phyloP scores from a whole-genome alignment of 441 rosid species.

The Pelargonium citronellum region DNA sequence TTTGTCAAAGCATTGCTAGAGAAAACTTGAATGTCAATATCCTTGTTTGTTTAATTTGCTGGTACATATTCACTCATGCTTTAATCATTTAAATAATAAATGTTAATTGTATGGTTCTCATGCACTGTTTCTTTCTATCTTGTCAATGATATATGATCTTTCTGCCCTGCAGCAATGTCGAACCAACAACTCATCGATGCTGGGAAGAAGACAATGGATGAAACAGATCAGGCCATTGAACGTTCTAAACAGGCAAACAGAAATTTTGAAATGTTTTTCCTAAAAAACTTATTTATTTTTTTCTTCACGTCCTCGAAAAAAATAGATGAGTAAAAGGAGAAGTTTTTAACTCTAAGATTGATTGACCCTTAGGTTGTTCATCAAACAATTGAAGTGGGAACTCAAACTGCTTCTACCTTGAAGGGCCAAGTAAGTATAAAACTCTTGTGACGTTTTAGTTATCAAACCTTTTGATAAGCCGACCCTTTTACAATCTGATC shows the following conservation, averaged over 20 bases:
- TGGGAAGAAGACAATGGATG: constrained; percentile 82
- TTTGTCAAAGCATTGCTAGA: too few relatives aligned
- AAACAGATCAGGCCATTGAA: constrained; percentile 92
- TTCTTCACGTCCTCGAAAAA: not conserved
- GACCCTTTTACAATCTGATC: constrained; percentile 14
- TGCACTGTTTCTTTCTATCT: not conserved
- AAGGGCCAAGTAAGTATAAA: constrained; percentile 79
- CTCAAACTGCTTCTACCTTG: constrained; percentile 78
- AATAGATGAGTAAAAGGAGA: not conserved
- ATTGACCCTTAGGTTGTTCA: constrained; percentile 61
- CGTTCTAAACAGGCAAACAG: constrained; percentile 74
- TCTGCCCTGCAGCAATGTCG: constrained; percentile 59
- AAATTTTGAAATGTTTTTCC: constrained; percentile 13
- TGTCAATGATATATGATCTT: constrained; percentile 11
- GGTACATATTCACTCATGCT: not conserved
- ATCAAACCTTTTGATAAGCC: not conserved
- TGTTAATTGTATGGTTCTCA: not conserved
- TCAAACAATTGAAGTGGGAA: constrained; percentile 94
- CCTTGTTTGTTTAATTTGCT: not conserved
- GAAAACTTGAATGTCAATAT: too few relatives aligned
- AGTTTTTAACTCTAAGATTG: constrained; percentile 15
- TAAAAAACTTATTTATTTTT: constrained; percentile 9
- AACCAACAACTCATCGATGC: constrained; percentile 83
- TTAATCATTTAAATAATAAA: not conserved
- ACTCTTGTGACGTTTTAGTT: constrained; percentile 4